phyloP scores from a whole-genome alignment of 176 grass and related monocot species.

The Thalia dealbata region DNA sequence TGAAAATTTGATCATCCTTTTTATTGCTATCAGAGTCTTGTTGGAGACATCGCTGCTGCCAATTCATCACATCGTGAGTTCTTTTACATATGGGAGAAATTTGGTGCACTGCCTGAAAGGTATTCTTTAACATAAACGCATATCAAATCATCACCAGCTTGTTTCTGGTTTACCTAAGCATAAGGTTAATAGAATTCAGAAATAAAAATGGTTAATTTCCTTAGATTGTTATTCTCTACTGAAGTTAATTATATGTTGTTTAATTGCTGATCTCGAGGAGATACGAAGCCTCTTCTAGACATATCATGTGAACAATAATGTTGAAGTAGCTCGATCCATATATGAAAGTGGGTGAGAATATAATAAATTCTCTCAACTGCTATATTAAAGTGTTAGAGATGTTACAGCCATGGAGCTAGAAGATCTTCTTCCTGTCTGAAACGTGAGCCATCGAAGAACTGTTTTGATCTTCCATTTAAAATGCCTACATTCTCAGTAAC shows the following conservation, averaged over 20 bases:
- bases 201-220: not conserved
- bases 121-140: conserved; percentile 17
- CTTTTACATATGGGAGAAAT: conserved; percentile 85
- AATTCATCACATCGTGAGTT: conserved; percentile 95
- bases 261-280: too few species aligned
- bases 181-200: not conserved
- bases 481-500: conserved; percentile 36
- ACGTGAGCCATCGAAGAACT: conserved; percentile 39
- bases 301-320: conserved; percentile 69
- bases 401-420: conserved; percentile 97
- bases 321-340: conserved; percentile 55
- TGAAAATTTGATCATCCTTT: conserved; percentile 1
- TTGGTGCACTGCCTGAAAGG: conserved; percentile 92
- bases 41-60: conserved; percentile 85
- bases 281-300: too few species aligned
- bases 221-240: not conserved
- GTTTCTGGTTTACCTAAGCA: not conserved
- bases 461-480: not conserved
- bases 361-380: conserved; percentile 61
- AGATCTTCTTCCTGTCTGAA: conserved; percentile 98
- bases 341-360: conserved; percentile 88
- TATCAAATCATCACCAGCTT: not conserved
- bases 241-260: not conserved
- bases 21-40: conserved; percentile 55
- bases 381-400: conserved; percentile 91